Evolutionary conservation across 2,329 filamentous ascomycete genomes (phyloP).

Genomic region (Calcarisporium arbuscula): DNA sequence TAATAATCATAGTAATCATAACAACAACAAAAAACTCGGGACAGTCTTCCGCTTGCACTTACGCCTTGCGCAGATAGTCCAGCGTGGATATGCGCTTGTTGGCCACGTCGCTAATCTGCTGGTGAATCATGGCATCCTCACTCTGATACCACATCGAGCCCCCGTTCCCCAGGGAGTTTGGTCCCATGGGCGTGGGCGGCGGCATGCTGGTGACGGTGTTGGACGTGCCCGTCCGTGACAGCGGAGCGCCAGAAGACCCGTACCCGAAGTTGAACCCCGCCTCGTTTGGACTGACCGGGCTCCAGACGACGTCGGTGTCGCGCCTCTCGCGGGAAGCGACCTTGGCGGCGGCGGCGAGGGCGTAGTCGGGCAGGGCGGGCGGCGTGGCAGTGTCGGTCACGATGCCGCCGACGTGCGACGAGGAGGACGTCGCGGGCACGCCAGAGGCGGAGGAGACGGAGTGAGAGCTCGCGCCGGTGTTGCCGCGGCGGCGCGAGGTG

Average conservation of each 20-base stretch:
- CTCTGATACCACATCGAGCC: constrained; percentile 28
- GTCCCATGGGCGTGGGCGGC: constrained; percentile 12
- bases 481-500: constrained; percentile 35
- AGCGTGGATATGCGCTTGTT: constrained; percentile 91
- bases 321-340: constrained; percentile 23
- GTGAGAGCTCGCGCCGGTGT: constrained; percentile 44
- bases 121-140: constrained; percentile 45
- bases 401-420: constrained; percentile 24
- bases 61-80: constrained; percentile 90
- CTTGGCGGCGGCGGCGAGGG: constrained; percentile 43
- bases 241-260: too few species aligned
- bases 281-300: constrained; percentile 11
- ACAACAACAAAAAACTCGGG: too few species aligned
- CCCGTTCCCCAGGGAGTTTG: constrained; percentile 1
- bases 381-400: constrained; percentile 41
- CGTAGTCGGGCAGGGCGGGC: constrained; percentile 49
- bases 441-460: constrained; percentile 38
- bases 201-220: constrained; percentile 14
- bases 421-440: constrained; percentile 29
- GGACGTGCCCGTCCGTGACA: constrained; percentile 2
- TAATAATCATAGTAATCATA: too few species aligned
- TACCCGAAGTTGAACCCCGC: too few species aligned
- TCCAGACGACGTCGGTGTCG: constrained; percentile 15
- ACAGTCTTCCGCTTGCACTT: too few species aligned
- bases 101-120: constrained; percentile 74